These are phyloP conservation scores for Diaporthe aspalathi DNA, from an alignment of 2,329 filamentous ascomycete genomes.

Conservation along the genomic window DNA sequence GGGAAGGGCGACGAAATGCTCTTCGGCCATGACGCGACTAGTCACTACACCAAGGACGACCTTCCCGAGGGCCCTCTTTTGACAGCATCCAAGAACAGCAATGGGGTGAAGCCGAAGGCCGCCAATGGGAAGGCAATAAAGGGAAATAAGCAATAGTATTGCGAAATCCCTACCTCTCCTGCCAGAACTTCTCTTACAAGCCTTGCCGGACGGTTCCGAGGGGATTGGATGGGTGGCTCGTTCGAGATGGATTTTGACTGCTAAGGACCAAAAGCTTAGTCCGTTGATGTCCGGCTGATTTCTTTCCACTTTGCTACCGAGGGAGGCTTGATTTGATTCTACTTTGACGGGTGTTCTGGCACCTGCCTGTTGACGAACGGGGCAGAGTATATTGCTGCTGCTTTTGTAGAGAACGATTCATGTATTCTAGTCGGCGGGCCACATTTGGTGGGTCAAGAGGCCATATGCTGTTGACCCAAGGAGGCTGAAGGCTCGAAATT, in stretches of 20 bases:
- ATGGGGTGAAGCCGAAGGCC: constrained; percentile 32
- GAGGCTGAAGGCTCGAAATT: neutral
- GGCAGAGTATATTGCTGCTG: neutral
- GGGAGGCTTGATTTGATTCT: neutral
- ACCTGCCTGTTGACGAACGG: neutral
- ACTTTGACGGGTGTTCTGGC: neutral
- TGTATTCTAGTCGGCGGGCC: neutral
- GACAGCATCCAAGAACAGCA: constrained; percentile 42
- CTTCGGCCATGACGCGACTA: constrained; percentile 72
- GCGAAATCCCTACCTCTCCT: constrained; percentile 29
- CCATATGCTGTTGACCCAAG: neutral
- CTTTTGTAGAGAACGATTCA: neutral
- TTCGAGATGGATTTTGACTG: constrained; percentile 39
- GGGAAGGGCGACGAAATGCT: constrained; percentile 86
- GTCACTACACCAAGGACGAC: constrained; percentile 60
- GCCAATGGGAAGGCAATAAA: constrained; percentile 34
- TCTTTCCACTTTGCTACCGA: neutral
- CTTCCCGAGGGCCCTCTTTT: constrained; percentile 43
- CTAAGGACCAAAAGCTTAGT: neutral
- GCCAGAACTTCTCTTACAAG: constrained; percentile 16
- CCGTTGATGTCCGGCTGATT: neutral
- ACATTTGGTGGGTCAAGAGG: neutral
- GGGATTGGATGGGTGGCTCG: constrained; percentile 34
- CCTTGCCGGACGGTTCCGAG: constrained; percentile 33
- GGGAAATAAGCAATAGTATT: constrained; percentile 38